These are phyloP conservation scores for Tuber magnatum DNA, from an alignment of 495 filamentous ascomycete species.

Conservation along the genomic window DNA sequence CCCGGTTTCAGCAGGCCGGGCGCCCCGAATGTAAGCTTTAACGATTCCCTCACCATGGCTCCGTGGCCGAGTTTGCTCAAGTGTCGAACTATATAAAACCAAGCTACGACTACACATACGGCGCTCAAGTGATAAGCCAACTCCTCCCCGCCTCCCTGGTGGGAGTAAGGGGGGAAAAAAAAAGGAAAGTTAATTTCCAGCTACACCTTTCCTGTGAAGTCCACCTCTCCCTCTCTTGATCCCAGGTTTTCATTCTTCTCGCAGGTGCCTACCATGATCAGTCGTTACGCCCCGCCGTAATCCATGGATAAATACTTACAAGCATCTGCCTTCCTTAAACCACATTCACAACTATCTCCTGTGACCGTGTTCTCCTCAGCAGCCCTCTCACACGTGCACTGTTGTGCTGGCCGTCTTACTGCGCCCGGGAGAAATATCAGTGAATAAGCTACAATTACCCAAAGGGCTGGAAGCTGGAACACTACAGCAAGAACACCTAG, in stretches of 20 bases:
- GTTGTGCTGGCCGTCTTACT: slow-evolving; percentile 64
- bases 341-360: slow-evolving; percentile 66
- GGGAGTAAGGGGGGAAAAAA: not conserved
- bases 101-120: not conserved
- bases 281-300: not conserved
- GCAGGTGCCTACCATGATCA: slow-evolving; percentile 37
- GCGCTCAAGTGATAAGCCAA: not conserved
- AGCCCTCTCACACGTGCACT: slow-evolving; percentile 76
- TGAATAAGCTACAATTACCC: slow-evolving; percentile 15
- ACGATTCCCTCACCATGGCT: no score
- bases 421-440: slow-evolving; percentile 4
- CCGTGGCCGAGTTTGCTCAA: no score
- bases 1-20: no score
- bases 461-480: not conserved
- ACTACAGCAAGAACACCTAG: slow-evolving; percentile 78
- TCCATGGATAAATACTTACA: slow-evolving; percentile 34
- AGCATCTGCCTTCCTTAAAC: slow-evolving; percentile 62
- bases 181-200: slow-evolving; percentile 11
- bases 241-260: slow-evolving; percentile 32
- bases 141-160: no score
- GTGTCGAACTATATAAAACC: not conserved
- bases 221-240: slow-evolving; percentile 32
- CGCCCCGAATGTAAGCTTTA: no score
- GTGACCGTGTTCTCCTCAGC: slow-evolving; percentile 61
- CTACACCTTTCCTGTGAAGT: slow-evolving; percentile 25